Evolutionary conservation across 352 stramenopile species (phyloP).

Genomic region (Saprolegnia parasitica): DNA sequence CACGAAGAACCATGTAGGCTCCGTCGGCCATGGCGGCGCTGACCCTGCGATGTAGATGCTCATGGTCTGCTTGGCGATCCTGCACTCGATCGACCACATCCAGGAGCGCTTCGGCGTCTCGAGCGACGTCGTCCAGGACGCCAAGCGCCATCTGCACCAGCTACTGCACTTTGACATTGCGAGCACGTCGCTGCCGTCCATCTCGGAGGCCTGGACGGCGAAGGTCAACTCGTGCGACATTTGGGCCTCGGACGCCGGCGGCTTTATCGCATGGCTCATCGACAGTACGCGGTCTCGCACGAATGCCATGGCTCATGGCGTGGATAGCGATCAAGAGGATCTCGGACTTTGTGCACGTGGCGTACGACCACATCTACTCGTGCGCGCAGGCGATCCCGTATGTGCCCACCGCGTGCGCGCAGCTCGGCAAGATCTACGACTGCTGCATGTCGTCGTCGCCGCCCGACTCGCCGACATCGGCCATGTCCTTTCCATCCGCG

Average conservation of each 20-base stretch:
- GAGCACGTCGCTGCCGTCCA: slow-evolving; percentile 6
- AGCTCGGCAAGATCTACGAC: slow-evolving; percentile 12
- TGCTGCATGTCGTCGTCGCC: not conserved
- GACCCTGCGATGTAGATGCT: slow-evolving; percentile 15
- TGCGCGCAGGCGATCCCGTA: slow-evolving; percentile 3
- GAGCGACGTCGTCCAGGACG: slow-evolving; percentile 13
- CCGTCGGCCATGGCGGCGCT: not conserved
- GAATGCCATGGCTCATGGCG: not conserved
- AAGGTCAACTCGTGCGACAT: slow-evolving; percentile 17
- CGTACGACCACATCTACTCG: slow-evolving; percentile 19
- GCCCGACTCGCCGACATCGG: slow-evolving; percentile 10
- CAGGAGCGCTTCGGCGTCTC: slow-evolving; percentile 22
- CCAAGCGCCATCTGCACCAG: slow-evolving; percentile 20
- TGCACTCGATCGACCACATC: slow-evolving; percentile 23
- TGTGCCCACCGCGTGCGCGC: slow-evolving; percentile 1
- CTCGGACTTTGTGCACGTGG: slow-evolving; percentile 1
- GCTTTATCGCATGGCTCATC: not conserved
- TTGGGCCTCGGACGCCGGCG: not conserved
- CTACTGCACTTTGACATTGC: slow-evolving; percentile 22
- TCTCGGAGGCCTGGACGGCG: not conserved
- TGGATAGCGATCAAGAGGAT: slow-evolving; percentile 18
- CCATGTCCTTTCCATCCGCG: not conserved
- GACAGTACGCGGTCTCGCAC: slow-evolving; percentile 8
- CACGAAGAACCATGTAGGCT: slow-evolving; percentile 23
- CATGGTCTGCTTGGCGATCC: slow-evolving; percentile 22